phyloP scores from a whole-genome alignment of 805 yeast species.

The Kodamaea kakaduensis region DNA sequence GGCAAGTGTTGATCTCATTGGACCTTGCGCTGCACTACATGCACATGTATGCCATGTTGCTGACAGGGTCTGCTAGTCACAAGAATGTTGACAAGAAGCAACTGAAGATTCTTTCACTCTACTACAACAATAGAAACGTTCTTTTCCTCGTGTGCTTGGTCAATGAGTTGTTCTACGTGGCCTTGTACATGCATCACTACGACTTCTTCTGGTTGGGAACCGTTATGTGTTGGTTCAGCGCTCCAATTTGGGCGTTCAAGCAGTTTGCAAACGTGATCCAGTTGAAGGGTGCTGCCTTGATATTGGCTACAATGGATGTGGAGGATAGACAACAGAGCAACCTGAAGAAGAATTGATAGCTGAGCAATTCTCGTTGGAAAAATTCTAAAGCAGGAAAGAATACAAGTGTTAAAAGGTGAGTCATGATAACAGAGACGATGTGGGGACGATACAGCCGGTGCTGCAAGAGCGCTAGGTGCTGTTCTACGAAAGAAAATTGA shows the following conservation, averaged over 20 bases:
- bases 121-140: slow-evolving; percentile 81
- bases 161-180: slow-evolving; percentile 90
- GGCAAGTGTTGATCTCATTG: slow-evolving; percentile 81
- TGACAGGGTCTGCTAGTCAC: slow-evolving; percentile 76
- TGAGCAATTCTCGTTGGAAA: too few species aligned
- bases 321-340: slow-evolving; percentile 25
- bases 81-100: slow-evolving; percentile 72
- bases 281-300: slow-evolving; percentile 76
- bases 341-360: too few species aligned
- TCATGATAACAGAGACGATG: too few species aligned
- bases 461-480: too few species aligned
- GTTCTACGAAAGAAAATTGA: too few species aligned
- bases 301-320: slow-evolving; percentile 76
- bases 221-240: slow-evolving; percentile 51
- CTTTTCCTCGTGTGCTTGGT: slow-evolving; percentile 87
- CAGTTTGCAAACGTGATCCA: slow-evolving; percentile 89
- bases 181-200: slow-evolving; percentile 75
- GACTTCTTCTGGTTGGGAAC: slow-evolving; percentile 59
- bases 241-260: slow-evolving; percentile 88
- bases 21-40: slow-evolving; percentile 93
- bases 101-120: slow-evolving; percentile 70
- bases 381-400: too few species aligned
- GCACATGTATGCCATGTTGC: slow-evolving; percentile 95
- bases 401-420: too few species aligned
- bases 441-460: too few species aligned